Base-by-base conservation (phyloP, 2,329 filamentous ascomycete species). In the Pseudogymnoascus sp. region DNA sequence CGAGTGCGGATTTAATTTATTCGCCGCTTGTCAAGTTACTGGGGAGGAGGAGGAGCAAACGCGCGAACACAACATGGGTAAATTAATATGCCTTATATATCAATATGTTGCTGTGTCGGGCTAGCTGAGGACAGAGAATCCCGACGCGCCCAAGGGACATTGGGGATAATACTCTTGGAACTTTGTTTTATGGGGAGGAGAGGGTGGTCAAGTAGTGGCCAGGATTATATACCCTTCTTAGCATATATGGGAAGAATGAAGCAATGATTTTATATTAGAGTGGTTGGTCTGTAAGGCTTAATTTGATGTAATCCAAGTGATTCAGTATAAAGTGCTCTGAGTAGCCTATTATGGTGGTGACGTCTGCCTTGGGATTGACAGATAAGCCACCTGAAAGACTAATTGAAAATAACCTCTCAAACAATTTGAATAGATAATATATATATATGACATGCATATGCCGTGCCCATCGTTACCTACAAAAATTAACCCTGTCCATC, bases 41-140 rank as follows among this genome's bases (percentile, higher is more conserved):
- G 40, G 21, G 8, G 33, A 21, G 44, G 44, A 33, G 9, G n/a
- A 54, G 26, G 26, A 54, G 44, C 44, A 54, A 54, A 54, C 13
- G 44, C 44, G 44, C 44, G 44, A 29, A 54, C 44, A 7, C 44
- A 54, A 33, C 44, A 54, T 54, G 15, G 44, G 44, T 54, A 31
- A 31, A 17, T n/a, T 54, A 54, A 54, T 54, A 54, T 54, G 44
- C 44, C 44, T 54, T 54, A 31, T 54, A 54, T 54, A 54, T 54
- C 44, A 54, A 33, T 54, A 54, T 54, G 44, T 33, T 54, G 44
- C 15, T 54, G 44, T 54, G 44, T 54, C 44, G 26, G 21, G 44
- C 44, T 54, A 7, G 44, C 44, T 54, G 4, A 29, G 44, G 44
- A 54, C 33, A 54, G 26, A 54, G 44, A 29, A 24, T 54, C 44